Evolutionary conservation across 495 filamentous ascomycete genomes (phyloP).

Genomic region (Aspergillus avenaceus): DNA sequence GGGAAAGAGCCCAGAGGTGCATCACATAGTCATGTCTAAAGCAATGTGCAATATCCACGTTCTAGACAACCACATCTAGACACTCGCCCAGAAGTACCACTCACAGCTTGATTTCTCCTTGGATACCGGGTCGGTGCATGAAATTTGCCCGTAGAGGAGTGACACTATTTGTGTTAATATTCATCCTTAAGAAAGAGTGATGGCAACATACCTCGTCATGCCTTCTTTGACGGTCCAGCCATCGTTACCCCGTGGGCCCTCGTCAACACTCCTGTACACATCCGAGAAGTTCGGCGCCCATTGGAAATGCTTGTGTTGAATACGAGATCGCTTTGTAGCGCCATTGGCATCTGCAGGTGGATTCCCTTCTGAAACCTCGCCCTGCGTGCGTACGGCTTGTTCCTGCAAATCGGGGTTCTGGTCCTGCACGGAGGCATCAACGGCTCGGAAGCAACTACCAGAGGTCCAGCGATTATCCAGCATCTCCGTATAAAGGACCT

Average conservation of each 20-base stretch:
- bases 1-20: constrained; percentile 15
- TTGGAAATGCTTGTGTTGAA: constrained; percentile 81
- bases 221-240: constrained; percentile 90
- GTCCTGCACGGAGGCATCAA: constrained; percentile 43
- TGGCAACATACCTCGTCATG: constrained; percentile 70
- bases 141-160: constrained; percentile 92
- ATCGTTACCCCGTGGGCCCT: constrained; percentile 79
- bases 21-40: constrained; percentile 31
- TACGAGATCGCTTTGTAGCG: constrained; percentile 31
- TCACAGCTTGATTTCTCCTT: constrained; percentile 87
- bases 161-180: constrained; percentile 52
- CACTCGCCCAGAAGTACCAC: constrained; percentile 46
- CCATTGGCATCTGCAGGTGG: constrained; percentile 7
- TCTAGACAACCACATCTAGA: constrained; percentile 15
- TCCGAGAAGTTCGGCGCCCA: constrained; percentile 88
- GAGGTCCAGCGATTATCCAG: constrained; percentile 81
- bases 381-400: constrained; percentile 56
- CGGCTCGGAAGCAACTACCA: constrained; percentile 79
- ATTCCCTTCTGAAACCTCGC: constrained; percentile 42
- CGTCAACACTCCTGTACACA: constrained; percentile 78
- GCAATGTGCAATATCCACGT: constrained; percentile 23
- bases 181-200: neutral
- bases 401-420: constrained; percentile 50
- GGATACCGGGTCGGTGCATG: constrained; percentile 65
- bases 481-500: constrained; percentile 75